Base-by-base conservation (phyloP, 2,329 filamentous ascomycete genomes). In the Penicillium italicum region DNA sequence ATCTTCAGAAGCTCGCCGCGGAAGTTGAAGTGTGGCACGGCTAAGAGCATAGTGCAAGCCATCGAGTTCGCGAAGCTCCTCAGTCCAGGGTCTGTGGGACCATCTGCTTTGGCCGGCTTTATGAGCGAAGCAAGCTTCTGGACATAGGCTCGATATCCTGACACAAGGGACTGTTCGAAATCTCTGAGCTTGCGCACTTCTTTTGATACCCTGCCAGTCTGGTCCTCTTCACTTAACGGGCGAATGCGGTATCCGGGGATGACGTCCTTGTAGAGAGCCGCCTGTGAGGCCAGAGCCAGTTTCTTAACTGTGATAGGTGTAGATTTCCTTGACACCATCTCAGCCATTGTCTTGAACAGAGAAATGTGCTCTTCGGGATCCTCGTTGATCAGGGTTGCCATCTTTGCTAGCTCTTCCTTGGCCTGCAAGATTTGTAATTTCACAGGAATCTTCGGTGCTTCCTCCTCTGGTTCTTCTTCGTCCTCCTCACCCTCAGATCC, bases 11-110 rank as follows among this genome's bases (percentile, higher is more conserved):
- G 79, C 50, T 99, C 93, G 46, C 81, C 83, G 38, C 94, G 87
- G 74, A 96, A 97, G 79, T 99, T 99, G 84, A 99, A 99, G 77
- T 99, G 95, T 4, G 94, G 90, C 0, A 97, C 91, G 1, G 88
- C 81, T 20, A 84, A 84, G 38, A 97, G 76, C 16, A 99, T 81
- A 30, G 83, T 88, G 74, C 91, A 96, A 2, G 89, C 87, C 94
- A 99, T 41, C 85, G 36, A 87, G 55, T 96, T 87, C 4, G 94
- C 93, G 26, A 96, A 82, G 50, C 81, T 88, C 7, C 86, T 83
- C 24, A 97, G 60, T 20, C 77, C 72, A 33, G 69, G 59, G 48
- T 78, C 73, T 3, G 62, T 62, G 14, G 62, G 59, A 5, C 60
- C 60, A 28, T 62, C 56, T 36, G 64, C 74, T 51, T 81, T 80